Evolutionary conservation across 1,284 basidiomycete species (phyloP), one percentile per base, ranked within the genome.

Genomic region (Ustilago loliicola): DNA sequence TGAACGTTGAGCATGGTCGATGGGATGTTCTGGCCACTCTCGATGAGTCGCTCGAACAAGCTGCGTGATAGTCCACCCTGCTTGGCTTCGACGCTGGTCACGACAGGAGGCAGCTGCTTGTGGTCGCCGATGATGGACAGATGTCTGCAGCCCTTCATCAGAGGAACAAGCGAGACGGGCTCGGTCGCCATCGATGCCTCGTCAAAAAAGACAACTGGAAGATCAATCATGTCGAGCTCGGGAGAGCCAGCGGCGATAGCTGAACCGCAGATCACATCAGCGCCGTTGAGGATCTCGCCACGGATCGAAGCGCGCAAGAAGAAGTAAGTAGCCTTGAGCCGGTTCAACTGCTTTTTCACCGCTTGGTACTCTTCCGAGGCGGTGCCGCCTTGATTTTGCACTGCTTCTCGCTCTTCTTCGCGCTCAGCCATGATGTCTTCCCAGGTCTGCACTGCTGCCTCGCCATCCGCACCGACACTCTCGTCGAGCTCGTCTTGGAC

Each of bases 101-200:
- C 94, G 61, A 97, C 91, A 0, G 96, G 94, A 23, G 95, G 94
- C n/a, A 97, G 89, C 86, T 98, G 96, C 86, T 96, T 96, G 87
- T 98, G 96, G 87, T 98, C 96, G 32, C 95, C 96, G 73, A 98
- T 96, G 60, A 98, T 90, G 3, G 93, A 91, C 34, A 94, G 89
- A 80, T 98, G 95, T 55, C 89, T 89, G 25, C 92, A 93, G 7
- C 85, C 85, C 56, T 84, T 85, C 78, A 85, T 83, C 21, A 86
- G 91, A 92, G 81, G 62, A 61, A 70, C 73, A 55, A 83, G 66
- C 61, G 75, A 83, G 54, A 82, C 61, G 1, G 95, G 94, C 87
- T 98, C 95, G 1, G 94, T 96, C 13, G 94, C 95, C 94, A 96
- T 97, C 10, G 93, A 94, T 1, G 94, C 95, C 87, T 98, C 96